Conservation (phyloP, 768 basidiomycete species). For the Mrakia gelida region DNA sequence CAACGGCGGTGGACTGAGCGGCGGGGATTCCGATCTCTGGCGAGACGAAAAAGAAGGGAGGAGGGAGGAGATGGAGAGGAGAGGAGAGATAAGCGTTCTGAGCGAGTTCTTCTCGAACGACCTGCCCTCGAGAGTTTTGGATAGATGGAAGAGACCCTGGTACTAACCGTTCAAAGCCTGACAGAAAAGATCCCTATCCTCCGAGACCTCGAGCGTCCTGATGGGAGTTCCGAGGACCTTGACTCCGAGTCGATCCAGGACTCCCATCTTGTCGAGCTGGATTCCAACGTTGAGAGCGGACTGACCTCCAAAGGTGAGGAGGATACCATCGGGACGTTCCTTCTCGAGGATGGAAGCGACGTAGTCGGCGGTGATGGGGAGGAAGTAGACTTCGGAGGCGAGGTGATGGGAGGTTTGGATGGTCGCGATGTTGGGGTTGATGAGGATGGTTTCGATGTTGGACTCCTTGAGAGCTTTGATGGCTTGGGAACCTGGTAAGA, state of each 20-base stretch:
- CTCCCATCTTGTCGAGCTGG: slow-evolving; percentile 91
- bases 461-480: slow-evolving; percentile 96
- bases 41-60: slow-evolving; percentile 10
- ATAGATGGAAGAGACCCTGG: background rate
- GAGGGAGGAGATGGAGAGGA: background rate
- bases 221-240: slow-evolving; percentile 94
- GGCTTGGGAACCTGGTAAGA: slow-evolving; percentile 71
- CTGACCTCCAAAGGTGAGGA: slow-evolving; percentile 97
- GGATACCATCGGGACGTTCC: slow-evolving; percentile 93
- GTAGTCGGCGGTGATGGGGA: slow-evolving; percentile 93
- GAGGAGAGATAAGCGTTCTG: background rate
- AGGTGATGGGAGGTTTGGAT: slow-evolving; percentile 99
- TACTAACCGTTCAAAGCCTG: slow-evolving; percentile 85
- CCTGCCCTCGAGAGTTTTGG: background rate
- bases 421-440: slow-evolving; percentile 98
- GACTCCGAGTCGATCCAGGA: slow-evolving; percentile 85
- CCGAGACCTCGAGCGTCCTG: slow-evolving; percentile 88
- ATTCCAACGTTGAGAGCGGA: slow-evolving; percentile 97
- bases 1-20: slow-evolving; percentile 92
- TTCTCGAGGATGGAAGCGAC: slow-evolving; percentile 98
- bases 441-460: slow-evolving; percentile 86
- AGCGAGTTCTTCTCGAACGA: background rate
- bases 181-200: slow-evolving; percentile 92
- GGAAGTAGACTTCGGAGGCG: slow-evolving; percentile 93
- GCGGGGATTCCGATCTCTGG: slow-evolving; percentile 96